Evolutionary conservation across 495 filamentous ascomycete species (phyloP).

Genomic region (Hypoxylon intermedium): DNA sequence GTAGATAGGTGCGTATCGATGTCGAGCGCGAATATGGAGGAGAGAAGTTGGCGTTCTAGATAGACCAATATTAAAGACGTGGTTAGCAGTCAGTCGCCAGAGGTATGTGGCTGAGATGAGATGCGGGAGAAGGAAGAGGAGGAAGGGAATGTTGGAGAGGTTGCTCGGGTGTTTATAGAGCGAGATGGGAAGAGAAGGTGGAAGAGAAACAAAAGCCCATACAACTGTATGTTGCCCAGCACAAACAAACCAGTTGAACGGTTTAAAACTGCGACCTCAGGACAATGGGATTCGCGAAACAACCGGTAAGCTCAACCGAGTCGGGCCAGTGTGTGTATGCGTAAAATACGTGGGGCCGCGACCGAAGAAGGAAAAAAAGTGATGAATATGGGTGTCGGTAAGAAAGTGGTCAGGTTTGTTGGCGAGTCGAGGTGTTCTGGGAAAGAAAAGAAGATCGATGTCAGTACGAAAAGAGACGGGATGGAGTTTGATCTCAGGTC

Average conservation of each 20-base stretch:
- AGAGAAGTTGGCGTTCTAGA: conserved; percentile 1
- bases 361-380: too few relatives aligned
- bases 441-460: too few relatives aligned
- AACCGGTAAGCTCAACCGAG: neutral
- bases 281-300: neutral
- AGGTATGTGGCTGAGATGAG: too few relatives aligned
- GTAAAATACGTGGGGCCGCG: too few relatives aligned
- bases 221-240: too few relatives aligned
- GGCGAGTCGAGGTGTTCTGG: too few relatives aligned
- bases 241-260: conserved; percentile 1
- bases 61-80: neutral
- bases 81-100: conserved; percentile 12
- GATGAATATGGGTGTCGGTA: too few relatives aligned
- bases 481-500: too few relatives aligned
- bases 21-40: neutral
- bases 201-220: neutral
- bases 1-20: neutral
- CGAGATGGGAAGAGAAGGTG: neutral
- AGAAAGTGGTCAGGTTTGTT: too few relatives aligned
- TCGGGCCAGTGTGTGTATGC: too few relatives aligned
- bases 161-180: too few relatives aligned
- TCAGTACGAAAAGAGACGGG: too few relatives aligned
- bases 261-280: conserved; percentile 20
- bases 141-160: neutral
- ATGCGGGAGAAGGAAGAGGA: neutral